A percentile compares a stretch with the other conserved stretches of the same genome.
Conservation (phyloP, 768 basidiomycete species). For the Rhodotorula babjevae region DNA sequence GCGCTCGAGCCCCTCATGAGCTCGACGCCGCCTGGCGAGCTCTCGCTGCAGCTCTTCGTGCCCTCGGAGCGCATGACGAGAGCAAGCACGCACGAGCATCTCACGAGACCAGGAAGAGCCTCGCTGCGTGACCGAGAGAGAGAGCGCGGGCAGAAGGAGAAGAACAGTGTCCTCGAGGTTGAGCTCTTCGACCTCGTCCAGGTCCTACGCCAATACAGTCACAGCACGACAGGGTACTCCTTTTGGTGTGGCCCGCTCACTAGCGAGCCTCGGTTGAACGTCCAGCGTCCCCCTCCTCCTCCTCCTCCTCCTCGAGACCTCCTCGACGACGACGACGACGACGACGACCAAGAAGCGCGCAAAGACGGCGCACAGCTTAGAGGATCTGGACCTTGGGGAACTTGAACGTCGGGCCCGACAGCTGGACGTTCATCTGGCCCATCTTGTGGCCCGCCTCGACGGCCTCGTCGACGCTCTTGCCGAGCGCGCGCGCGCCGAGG, state of each 20-base stretch:
- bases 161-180: not conserved
- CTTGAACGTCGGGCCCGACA: slow-evolving; percentile 52
- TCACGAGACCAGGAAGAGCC: too few relatives aligned
- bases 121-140: too few relatives aligned
- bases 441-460: slow-evolving; percentile 82
- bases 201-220: not conserved
- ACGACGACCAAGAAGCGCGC: too few relatives aligned
- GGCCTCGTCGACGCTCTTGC: slow-evolving; percentile 69
- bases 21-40: too few relatives aligned
- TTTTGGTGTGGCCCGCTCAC: not conserved
- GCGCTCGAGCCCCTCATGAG: too few relatives aligned
- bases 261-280: slow-evolving; percentile 6
- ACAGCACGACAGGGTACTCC: not conserved
- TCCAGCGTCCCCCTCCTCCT: slow-evolving; percentile 11
- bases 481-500: slow-evolving; percentile 73
- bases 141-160: too few relatives aligned
- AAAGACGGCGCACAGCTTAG: too few relatives aligned
- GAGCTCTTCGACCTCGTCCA: not conserved
- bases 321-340: not conserved
- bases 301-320: not conserved
- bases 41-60: too few relatives aligned
- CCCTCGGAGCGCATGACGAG: too few relatives aligned
- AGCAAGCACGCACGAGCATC: too few relatives aligned
- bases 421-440: slow-evolving; percentile 76
- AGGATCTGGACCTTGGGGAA: slow-evolving; percentile 41